Evolutionary conservation across 345 rosid genomes (phyloP), one percentile per base, ranked within the genome.

Genomic region (Eucalyptus cloeziana): DNA sequence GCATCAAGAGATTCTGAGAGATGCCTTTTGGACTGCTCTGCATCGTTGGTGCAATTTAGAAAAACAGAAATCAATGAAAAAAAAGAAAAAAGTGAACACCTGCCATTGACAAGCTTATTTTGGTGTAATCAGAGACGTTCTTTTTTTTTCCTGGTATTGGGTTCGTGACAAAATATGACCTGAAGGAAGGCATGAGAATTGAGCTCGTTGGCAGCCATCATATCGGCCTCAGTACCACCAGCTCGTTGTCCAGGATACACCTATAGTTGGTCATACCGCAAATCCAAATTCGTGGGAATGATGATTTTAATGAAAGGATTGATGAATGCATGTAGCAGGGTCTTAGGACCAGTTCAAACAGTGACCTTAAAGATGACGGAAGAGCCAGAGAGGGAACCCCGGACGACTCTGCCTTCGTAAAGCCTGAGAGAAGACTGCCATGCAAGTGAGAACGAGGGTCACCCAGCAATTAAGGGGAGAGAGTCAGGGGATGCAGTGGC

Each of bases 121-220:
- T 15, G 81, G 33, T 7, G n/a, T 40, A 85, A 30, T 10, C 45
- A 44, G 19, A 51, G 44, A 22, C 19, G 45, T 9, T 31, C n/a
- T 6, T 30, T 86, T 24, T 56, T 24, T 56, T 8, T 10, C 37
- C 43, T n/a, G 58, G 69, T 17, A 69, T 24, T 14, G 86, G 33
- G 91, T 21, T 90, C 7, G 30, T 76, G 9, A 76, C 47, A 21
- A 76, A 76, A 76, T 22, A 40, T 76, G 85, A 97, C 99, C 96
- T 97, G 99, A 89, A 97, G 99, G 90, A 92, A 93, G 91, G 97
- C 90, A 94, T 96, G 99, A 44, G 96, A 91, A 92, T 94, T 95
- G 81, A 97, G 94, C 92, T 97, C 99, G 90, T 95, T 97, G 91
- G 99, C 98, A 86, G 99, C 99, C 99, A 97, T 96, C 98, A 95